phyloP scores from a whole-genome alignment of 805 yeast genomes.

The Pichia nakasei region DNA sequence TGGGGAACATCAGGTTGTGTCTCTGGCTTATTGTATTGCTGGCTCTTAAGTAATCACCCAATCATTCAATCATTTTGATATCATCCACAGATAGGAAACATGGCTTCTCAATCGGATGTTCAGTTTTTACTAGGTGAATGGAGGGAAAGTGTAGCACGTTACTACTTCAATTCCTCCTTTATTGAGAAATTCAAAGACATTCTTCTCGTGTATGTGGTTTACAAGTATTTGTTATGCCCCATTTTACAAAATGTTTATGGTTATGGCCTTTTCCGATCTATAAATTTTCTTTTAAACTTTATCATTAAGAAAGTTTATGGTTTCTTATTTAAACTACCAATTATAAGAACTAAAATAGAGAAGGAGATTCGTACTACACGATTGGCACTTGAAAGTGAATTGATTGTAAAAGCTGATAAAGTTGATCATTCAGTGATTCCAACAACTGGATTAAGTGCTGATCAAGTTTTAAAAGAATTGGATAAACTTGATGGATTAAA shows the following conservation, averaged over 20 bases:
- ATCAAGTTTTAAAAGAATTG: constrained; percentile 41
- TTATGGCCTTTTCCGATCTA: constrained; percentile 18
- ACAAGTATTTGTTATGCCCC: constrained; percentile 3
- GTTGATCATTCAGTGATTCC: constrained; percentile 49
- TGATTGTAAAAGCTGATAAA: constrained; percentile 46
- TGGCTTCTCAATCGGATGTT: not conserved
- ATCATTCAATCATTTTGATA: too few species aligned
- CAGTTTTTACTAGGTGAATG: not conserved
- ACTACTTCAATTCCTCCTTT: not conserved
- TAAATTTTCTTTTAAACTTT: constrained; percentile 1
- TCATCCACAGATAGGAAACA: not conserved
- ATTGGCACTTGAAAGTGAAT: constrained; percentile 40
- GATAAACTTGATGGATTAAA: constrained; percentile 44
- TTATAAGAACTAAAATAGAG: constrained; percentile 47
- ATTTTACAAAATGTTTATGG: constrained; percentile 14
- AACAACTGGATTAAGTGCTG: constrained; percentile 41
- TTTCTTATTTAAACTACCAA: constrained; percentile 18
- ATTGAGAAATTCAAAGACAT: constrained; percentile 9
- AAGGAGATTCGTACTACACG: constrained; percentile 45
- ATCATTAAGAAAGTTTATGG: constrained; percentile 9
- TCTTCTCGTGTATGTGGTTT: constrained; percentile 8
- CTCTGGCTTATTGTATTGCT: too few species aligned
- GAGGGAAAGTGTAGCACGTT: not conserved
- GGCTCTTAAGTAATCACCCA: too few species aligned
- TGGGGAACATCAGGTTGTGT: too few species aligned